Evolutionary conservation across 768 basidiomycete species (phyloP).

Genomic region (Pisolithus tinctorius): DNA sequence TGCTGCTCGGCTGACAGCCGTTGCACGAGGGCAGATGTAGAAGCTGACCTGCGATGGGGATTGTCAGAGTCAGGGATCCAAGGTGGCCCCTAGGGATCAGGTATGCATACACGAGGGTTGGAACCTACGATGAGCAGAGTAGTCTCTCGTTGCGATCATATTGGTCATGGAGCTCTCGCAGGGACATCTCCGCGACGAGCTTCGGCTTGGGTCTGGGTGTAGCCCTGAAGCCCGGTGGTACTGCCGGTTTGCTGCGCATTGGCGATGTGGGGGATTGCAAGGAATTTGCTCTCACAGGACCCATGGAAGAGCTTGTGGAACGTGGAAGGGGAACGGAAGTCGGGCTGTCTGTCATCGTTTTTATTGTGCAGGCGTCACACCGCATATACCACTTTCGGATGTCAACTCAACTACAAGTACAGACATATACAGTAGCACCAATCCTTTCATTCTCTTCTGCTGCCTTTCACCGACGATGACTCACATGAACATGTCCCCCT

Average conservation of each 20-base stretch:
- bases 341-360: neutral
- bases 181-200: constrained; percentile 54
- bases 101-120: constrained; percentile 3
- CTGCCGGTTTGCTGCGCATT: constrained; percentile 28
- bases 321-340: neutral
- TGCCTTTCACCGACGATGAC: too few relatives aligned
- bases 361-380: neutral
- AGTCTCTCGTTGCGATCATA: constrained; percentile 55
- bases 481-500: constrained; percentile 68
- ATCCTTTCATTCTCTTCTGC: too few relatives aligned
- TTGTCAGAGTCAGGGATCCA: constrained; percentile 8
- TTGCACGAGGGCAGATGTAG: constrained; percentile 63
- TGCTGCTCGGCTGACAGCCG: constrained; percentile 64
- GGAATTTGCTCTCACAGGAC: constrained; percentile 23
- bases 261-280: constrained; percentile 38
- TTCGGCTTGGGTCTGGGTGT: constrained; percentile 53
- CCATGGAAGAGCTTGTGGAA: constrained; percentile 12
- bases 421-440: too few relatives aligned
- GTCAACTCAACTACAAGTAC: too few relatives aligned
- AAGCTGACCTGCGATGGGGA: constrained; percentile 43
- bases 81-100: constrained; percentile 2
- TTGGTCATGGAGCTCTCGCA: constrained; percentile 65
- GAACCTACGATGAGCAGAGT: constrained; percentile 60
- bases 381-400: too few relatives aligned
- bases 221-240: constrained; percentile 57